Base-by-base conservation (phyloP, 306 rosid genomes). In the Glycine soja region DNA sequence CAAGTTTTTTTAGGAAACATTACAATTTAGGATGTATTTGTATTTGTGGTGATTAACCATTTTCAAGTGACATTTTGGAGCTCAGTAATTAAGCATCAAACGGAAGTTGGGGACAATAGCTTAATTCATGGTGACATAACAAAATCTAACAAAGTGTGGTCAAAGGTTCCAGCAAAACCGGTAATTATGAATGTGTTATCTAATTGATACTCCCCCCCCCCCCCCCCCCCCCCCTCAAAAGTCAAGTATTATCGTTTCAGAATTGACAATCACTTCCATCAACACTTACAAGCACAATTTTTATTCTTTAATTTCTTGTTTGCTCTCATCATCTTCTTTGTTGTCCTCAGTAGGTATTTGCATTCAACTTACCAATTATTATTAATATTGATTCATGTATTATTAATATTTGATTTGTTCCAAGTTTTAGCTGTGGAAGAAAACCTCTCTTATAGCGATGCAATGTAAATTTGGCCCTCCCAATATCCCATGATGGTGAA, bases 361-460 rank as follows among this genome's bases (percentile, higher is more conserved):
- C 6, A 19, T 59, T 18, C 6, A 19, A 19, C 38, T 8, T 9
- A 19, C 57, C 53, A 75, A 85, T 58, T 76, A 78, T 14, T 69
- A 42, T n/a, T 74, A 57, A 46, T 67, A 9, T 57, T 19, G 51
- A 64, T 71, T 52, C 48, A 18, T n/a, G 61, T 59, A 7, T 18
- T 53, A n/a, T n/a, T n/a, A n/a, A n/a, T n/a, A n/a, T 53, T 3
- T 54, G 57, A 78, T 12, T 53, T 67, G 15, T 67, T 15, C 10
- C 6, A 11, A 12, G 53, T 54, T 66, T 50, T 3, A 45, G 48
- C 16, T n/a, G 12, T 1, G 0, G 24, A 15, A 62, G n/a, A 46
- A 48, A 43, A 46, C 5, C 46, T 61, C 45, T 3, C 24, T n/a
- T 8, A 42, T 19, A 42, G 1, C 8, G 46, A 42, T 42, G 6